Percentiles rank a stretch among this genome's conserved stretches.
Conservation (phyloP, 371 early-diverging fungal species). For the Lichtheimia ornata region DNA sequence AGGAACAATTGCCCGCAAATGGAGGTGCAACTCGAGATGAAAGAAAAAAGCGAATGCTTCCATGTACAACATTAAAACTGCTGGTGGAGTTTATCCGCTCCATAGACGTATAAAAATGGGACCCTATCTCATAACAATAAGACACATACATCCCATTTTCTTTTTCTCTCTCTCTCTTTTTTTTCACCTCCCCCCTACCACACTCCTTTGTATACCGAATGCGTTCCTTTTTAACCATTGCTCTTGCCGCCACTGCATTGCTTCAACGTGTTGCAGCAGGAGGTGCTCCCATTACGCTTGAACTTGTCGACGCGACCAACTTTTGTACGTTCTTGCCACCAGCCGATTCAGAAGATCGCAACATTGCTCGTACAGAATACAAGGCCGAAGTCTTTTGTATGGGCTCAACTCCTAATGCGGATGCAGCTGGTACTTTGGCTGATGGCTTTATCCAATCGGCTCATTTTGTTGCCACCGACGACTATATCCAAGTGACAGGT, state of each 20-base stretch:
- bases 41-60: not conserved
- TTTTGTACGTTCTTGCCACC: slow-evolving; percentile 62
- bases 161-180: not conserved
- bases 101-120: not conserved
- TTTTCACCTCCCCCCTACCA: not conserved
- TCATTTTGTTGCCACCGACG: slow-evolving; percentile 40
- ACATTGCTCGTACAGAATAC: slow-evolving; percentile 50
- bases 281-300: not conserved
- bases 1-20: not conserved
- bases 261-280: not conserved
- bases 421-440: slow-evolving; percentile 35
- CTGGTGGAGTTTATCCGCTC: not conserved
- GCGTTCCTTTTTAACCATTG: not conserved
- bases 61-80: slow-evolving; percentile 1
- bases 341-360: slow-evolving; percentile 29
- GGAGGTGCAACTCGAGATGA: slow-evolving; percentile 1
- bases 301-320: slow-evolving; percentile 39
- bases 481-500: slow-evolving; percentile 58
- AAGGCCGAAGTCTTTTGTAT: slow-evolving; percentile 55
- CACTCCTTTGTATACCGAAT: not conserved
- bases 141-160: not conserved
- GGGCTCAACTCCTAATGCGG: slow-evolving; percentile 41
- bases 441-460: slow-evolving; percentile 51
- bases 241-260: slow-evolving; percentile 2
- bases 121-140: not conserved